These are phyloP conservation scores for Sphaerostilbella broomeana DNA, from an alignment of 2,329 filamentous ascomycete species.

Conservation along the genomic window DNA sequence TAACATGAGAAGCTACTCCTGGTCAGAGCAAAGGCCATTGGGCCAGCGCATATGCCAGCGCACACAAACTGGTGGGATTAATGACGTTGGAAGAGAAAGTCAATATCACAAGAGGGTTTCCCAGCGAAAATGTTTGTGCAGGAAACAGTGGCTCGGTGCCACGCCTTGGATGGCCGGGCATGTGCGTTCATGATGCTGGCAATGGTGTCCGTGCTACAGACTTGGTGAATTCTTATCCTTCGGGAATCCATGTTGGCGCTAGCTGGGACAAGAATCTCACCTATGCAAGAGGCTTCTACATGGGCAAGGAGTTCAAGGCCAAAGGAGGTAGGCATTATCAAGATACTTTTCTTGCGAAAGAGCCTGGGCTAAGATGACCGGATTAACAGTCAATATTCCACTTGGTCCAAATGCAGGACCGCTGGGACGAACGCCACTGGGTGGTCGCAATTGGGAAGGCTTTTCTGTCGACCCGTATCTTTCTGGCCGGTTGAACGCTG, in stretches of 20 bases:
- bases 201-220: slow-evolving; percentile 44
- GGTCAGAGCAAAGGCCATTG: slow-evolving; percentile 34
- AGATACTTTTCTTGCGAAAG: rapidly evolving
- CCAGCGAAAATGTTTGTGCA: slow-evolving; percentile 44
- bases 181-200: slow-evolving; percentile 45
- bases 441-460: slow-evolving; percentile 69
- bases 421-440: slow-evolving; percentile 61
- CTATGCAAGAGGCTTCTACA: slow-evolving; percentile 42
- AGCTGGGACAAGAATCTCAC: slow-evolving; percentile 50
- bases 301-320: slow-evolving; percentile 51
- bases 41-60: slow-evolving; percentile 52
- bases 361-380: background rate
- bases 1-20: background rate
- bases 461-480: slow-evolving; percentile 67
- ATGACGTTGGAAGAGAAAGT: slow-evolving; percentile 63
- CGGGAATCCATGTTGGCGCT: slow-evolving; percentile 41
- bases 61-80: slow-evolving; percentile 48
- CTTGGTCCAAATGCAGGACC: slow-evolving; percentile 67
- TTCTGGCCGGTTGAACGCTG: slow-evolving; percentile 62
- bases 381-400: slow-evolving; percentile 52
- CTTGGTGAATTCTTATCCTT: slow-evolving; percentile 42
- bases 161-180: slow-evolving; percentile 38
- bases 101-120: slow-evolving; percentile 45
- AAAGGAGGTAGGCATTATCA: slow-evolving; percentile 45
- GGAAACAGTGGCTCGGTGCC: slow-evolving; percentile 42